Evolutionary conservation across 805 yeast genomes (phyloP).

Genomic region (Ogataea trehalophila): DNA sequence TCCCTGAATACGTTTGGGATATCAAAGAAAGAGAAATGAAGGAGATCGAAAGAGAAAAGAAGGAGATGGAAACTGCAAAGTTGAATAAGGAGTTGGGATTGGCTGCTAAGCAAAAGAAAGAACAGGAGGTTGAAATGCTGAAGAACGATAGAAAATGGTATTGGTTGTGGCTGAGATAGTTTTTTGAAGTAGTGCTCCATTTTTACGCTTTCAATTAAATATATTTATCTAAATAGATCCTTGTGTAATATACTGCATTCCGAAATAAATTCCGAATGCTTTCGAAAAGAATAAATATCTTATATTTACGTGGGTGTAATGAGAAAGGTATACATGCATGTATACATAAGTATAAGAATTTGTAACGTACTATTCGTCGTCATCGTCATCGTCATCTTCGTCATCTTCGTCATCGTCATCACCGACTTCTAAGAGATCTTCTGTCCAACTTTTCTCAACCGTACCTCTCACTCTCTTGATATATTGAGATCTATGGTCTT

Average conservation of each 20-base stretch:
- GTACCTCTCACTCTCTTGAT: constrained; percentile 88
- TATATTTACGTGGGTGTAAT: too few species aligned
- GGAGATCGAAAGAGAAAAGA: not conserved
- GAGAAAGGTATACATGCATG: too few species aligned
- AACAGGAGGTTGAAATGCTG: not conserved
- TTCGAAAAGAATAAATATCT: too few species aligned
- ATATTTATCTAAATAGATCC: too few species aligned
- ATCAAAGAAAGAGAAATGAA: not conserved
- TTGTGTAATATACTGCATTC: too few species aligned
- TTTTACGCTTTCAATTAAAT: too few species aligned
- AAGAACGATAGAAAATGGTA: constrained; percentile 39
- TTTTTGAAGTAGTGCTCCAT: not conserved
- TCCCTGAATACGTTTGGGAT: constrained; percentile 29
- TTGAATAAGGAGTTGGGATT: not conserved
- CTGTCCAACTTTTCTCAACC: constrained; percentile 92
- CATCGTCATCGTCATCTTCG: constrained; percentile 25
- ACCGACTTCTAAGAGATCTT: constrained; percentile 60
- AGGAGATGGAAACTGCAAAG: not conserved
- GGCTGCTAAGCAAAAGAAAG: not conserved
- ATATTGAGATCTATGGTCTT: constrained; percentile 92
- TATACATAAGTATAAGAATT: not conserved
- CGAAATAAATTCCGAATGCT: too few species aligned
- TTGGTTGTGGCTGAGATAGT: constrained; percentile 43
- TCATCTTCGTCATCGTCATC: constrained; percentile 39
- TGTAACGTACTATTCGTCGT: constrained; percentile 7